Percentiles rank a stretch among this genome's conserved stretches.
Conservation (phyloP, 2,329 filamentous ascomycete genomes). For the Chaetothyriales sp. region DNA sequence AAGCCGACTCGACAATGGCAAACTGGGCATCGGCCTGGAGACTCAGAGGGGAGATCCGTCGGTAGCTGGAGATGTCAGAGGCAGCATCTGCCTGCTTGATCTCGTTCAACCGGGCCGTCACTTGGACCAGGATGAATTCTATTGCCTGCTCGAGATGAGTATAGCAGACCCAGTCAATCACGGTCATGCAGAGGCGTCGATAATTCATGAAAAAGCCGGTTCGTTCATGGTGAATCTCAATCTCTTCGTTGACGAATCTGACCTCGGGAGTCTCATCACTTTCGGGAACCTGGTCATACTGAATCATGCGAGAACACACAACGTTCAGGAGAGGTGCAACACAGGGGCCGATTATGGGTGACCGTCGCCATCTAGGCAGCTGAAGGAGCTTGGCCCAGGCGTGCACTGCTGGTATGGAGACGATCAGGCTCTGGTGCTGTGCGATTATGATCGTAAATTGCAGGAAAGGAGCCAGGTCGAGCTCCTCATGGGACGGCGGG, state of each 20-base stretch:
- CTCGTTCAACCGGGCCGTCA: constrained; percentile 53
- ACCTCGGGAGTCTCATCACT: constrained; percentile 67
- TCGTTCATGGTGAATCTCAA: constrained; percentile 82
- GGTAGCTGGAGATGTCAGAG: constrained; percentile 22
- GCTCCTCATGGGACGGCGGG: constrained; percentile 45
- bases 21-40: constrained; percentile 78
- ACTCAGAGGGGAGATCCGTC: constrained; percentile 36
- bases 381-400: constrained; percentile 74
- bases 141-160: constrained; percentile 73
- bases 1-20: constrained; percentile 70
- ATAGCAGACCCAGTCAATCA: constrained; percentile 76
- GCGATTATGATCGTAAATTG: constrained; percentile 65
- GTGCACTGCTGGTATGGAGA: constrained; percentile 84
- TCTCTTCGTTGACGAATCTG: constrained; percentile 77
- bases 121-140: constrained; percentile 66
- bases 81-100: constrained; percentile 26
- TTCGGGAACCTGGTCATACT: constrained; percentile 74
- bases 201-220: constrained; percentile 96
- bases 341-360: constrained; percentile 42
- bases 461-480: constrained; percentile 61
- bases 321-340: constrained; percentile 66
- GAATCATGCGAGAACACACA: constrained; percentile 67
- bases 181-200: constrained; percentile 69
- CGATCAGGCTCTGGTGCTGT: constrained; percentile 71
- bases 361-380: constrained; percentile 54